Conservation (phyloP, 163 green algal species). For the Chlamydomonas reinhardtii region DNA sequence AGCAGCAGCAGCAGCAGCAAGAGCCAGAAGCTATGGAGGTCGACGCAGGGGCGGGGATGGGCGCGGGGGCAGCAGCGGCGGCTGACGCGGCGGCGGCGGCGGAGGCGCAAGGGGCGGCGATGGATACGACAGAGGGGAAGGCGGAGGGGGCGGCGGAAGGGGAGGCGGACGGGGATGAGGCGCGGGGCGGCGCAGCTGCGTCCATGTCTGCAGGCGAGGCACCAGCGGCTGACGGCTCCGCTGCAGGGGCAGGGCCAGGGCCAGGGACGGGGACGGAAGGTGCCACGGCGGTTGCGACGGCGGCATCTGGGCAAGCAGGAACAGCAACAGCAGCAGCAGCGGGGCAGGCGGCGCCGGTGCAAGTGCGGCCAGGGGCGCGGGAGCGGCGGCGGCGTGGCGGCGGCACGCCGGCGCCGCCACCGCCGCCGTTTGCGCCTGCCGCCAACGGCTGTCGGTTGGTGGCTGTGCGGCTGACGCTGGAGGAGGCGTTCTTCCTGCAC, state of each 20-base stretch:
- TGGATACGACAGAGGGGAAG: no score
- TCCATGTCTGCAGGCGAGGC: no score
- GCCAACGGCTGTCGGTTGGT: conserved; percentile 12
- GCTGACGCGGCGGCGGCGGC: not conserved
- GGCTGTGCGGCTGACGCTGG: conserved; percentile 56
- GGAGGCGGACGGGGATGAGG: no score
- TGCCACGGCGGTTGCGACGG: no score
- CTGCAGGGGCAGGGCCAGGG: not conserved
- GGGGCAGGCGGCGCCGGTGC: not conserved
- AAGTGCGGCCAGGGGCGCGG: not conserved
- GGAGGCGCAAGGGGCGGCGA: not conserved
- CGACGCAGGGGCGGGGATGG: no score
- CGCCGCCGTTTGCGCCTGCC: conserved; percentile 8
- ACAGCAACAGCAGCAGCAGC: not conserved
- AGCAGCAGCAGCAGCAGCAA: not conserved
- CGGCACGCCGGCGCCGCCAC: not conserved
- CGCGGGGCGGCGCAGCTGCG: no score
- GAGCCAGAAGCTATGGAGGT: not conserved
- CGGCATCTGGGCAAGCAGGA: not conserved
- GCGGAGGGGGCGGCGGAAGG: no score
- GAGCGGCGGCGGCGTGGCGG: not conserved
- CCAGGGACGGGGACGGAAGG: not conserved
- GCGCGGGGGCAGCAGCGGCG: not conserved
- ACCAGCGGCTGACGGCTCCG: no score
- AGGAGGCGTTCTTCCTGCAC: conserved; percentile 68